A percentile compares a stretch with the other conserved stretches of the same genome.
These are phyloP conservation scores for Phytophthora cactorum DNA, from an alignment of 352 stramenopile species.

Conservation along the genomic window DNA sequence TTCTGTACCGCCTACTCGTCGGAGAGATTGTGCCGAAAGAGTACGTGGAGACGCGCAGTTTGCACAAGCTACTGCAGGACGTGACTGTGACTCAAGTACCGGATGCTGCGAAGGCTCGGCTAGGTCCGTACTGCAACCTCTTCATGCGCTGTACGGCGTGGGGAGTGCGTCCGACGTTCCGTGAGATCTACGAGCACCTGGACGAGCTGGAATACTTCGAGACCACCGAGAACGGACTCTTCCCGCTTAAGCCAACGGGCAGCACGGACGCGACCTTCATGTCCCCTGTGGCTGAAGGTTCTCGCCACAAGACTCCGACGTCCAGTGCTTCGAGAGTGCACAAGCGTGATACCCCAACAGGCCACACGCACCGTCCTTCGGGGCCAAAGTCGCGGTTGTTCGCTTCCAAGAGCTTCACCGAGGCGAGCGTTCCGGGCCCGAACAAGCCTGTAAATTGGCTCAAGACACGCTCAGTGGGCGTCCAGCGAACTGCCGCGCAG, in stretches of 20 bases:
- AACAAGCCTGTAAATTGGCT: conserved; percentile 84
- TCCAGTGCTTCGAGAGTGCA: conserved; percentile 61
- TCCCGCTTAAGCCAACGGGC: conserved; percentile 71
- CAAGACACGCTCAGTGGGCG: conserved; percentile 69
- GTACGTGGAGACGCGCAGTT: conserved; percentile 71
- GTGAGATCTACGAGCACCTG: conserved; percentile 80
- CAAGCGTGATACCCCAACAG: conserved; percentile 64
- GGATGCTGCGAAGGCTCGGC: conserved; percentile 52
- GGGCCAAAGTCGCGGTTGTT: conserved; percentile 47
- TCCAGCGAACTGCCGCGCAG: conserved; percentile 23
- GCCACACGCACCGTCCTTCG: conserved; percentile 30
- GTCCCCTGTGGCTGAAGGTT: conserved; percentile 55
- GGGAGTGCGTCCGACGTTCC: conserved; percentile 82
- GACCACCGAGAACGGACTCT: conserved; percentile 73
- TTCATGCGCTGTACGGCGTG: conserved; percentile 81
- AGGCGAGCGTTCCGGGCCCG: conserved; percentile 21
- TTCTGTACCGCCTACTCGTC: conserved; percentile 80
- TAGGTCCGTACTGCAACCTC: conserved; percentile 73
- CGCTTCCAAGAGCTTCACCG: conserved; percentile 53
- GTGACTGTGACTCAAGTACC: conserved; percentile 72
- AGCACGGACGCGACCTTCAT: conserved; percentile 50
- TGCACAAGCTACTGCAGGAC: conserved; percentile 82
- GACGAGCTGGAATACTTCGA: conserved; percentile 85
- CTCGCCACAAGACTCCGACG: conserved; percentile 38
- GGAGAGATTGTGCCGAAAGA: conserved; percentile 80